Evolutionary conservation across 805 yeast species (phyloP), one percentile per base, ranked within the genome.

Genomic region (Myxozyma sirexii): DNA sequence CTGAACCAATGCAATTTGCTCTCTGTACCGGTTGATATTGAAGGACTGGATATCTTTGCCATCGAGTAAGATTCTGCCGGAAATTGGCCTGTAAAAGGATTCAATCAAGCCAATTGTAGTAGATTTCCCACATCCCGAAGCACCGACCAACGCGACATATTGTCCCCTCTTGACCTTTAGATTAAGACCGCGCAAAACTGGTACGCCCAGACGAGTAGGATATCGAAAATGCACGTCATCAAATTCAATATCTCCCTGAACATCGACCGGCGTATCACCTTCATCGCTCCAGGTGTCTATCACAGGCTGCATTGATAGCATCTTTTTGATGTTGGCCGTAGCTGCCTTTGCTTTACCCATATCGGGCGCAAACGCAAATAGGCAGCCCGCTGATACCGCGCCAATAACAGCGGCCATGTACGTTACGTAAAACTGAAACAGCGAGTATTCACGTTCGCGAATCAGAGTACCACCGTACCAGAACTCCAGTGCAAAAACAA

Each of bases 111-210:
- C 73, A 19, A 85, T 84, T 38, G 85, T 77, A 1, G 87, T 84
- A 4, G 83, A 78, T 68, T 83, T 83, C 19, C 87, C 87, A 59
- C 84, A 80, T 0, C 87, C 87, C 1, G 85, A 81, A 0, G 86
- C 80, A 3, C 87, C 87, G 12, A 93, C 85, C 2, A 93, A 74
- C 54, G 85, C 94, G 13, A 86, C 84, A 38, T 82, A 74, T 59
- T 78, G 75, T 1, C 82, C 80, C 7, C 79, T 70, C n/a, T 78
- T 72, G 39, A 91, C 77, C 0, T 69, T 66, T 13, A 87, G 65
- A 47, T 74, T 73, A 2, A 88, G 75, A 37, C 84, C 74, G 0
- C 80, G 75, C 27, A 93, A 70, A 0, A 84, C 84, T 4, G 74
- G 72, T 0, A 76, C 77, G 15, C 77, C 75, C 0, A 80, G 79